phyloP scores from a whole-genome alignment of 495 filamentous ascomycete species.

The Aspergillus panamensis region DNA sequence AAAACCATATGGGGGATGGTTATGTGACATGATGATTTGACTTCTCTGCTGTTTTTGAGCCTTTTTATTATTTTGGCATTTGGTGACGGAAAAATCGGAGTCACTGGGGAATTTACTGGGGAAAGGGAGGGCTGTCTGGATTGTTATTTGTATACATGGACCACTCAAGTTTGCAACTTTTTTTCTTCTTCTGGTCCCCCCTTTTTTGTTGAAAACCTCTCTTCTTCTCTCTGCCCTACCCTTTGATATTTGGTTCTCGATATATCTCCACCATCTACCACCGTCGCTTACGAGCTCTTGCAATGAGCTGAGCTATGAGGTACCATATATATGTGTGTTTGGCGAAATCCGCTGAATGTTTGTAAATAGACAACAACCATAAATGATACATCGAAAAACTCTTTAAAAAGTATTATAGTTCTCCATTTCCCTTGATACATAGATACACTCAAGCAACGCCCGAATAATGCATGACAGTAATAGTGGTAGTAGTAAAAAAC shows the following conservation, averaged over 20 bases:
- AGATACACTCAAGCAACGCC: slow-evolving; percentile 13
- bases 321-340: slow-evolving; percentile 2
- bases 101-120: slow-evolving; percentile 1
- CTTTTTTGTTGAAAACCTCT: not conserved
- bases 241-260: not conserved
- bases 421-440: slow-evolving; percentile 2
- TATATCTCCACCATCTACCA: not conserved
- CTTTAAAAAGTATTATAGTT: not conserved
- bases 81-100: slow-evolving; percentile 12
- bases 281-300: not conserved
- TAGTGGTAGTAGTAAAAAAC: not conserved
- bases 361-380: slow-evolving; percentile 6
- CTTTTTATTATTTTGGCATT: slow-evolving; percentile 5
- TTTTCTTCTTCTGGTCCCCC: not conserved
- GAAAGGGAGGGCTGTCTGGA: slow-evolving; percentile 4
- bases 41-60: slow-evolving; percentile 5
- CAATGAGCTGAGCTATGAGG: not conserved
- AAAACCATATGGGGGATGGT: slow-evolving; percentile 1
- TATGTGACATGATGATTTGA: slow-evolving; percentile 17
- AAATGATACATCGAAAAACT: not conserved
- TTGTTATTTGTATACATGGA: slow-evolving; percentile 4
- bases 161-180: not conserved
- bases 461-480: slow-evolving; percentile 16
- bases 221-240: not conserved
- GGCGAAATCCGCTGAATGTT: not conserved